Conservation (phyloP, 768 basidiomycete genomes). For the Suillus paluster region DNA sequence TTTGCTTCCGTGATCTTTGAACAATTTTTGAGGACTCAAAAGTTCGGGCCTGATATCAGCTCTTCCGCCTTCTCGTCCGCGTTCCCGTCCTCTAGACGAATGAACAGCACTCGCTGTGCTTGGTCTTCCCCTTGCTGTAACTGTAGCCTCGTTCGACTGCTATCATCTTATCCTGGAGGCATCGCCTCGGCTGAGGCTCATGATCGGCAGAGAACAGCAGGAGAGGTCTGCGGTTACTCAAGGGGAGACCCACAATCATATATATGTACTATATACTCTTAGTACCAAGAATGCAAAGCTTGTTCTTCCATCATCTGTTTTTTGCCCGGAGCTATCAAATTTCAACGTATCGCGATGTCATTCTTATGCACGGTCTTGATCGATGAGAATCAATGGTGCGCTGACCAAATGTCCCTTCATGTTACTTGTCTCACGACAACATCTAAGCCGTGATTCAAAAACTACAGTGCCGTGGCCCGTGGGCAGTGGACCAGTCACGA, state of each 20-base stretch:
- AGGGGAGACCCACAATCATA: conserved; percentile 30
- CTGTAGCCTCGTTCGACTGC: conserved; percentile 46
- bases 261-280: background rate
- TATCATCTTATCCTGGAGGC: conserved; percentile 57
- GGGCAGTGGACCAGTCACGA: too few relatives aligned
- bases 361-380: too few relatives aligned
- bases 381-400: too few relatives aligned
- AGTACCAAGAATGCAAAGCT: background rate
- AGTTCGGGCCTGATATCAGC: conserved; percentile 89
- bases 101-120: conserved; percentile 40
- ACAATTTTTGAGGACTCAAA: conserved; percentile 85
- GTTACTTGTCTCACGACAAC: too few relatives aligned
- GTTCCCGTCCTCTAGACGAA: conserved; percentile 89
- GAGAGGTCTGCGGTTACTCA: conserved; percentile 37
- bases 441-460: too few relatives aligned
- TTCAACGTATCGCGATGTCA: too few relatives aligned
- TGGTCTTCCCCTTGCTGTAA: conserved; percentile 38
- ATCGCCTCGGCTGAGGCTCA: conserved; percentile 76
- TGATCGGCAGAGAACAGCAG: conserved; percentile 49
- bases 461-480: too few relatives aligned
- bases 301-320: background rate
- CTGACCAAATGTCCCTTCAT: too few relatives aligned
- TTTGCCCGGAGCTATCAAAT: too few relatives aligned
- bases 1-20: conserved; percentile 37
- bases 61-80: conserved; percentile 89